A percentile compares a stretch with the other conserved stretches of the same genome.
These are phyloP conservation scores for Anethum foeniculum DNA, from an alignment of 140 eudicot genomes.

Conservation along the genomic window DNA sequence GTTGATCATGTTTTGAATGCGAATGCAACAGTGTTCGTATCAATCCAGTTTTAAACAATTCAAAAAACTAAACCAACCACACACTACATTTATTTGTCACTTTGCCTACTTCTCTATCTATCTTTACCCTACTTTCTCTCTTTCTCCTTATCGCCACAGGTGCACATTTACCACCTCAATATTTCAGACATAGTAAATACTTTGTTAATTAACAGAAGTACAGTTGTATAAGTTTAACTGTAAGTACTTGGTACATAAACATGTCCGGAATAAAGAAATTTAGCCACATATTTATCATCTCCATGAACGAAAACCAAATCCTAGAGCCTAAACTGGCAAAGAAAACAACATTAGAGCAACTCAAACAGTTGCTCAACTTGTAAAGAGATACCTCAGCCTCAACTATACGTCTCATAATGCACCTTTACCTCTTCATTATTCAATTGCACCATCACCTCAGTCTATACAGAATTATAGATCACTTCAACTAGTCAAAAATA, in stretches of 20 bases:
- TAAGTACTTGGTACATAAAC: too few species aligned
- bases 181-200: too few species aligned
- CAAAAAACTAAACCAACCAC: not conserved
- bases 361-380: not conserved
- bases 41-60: not conserved
- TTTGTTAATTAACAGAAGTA: too few species aligned
- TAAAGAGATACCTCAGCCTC: not conserved
- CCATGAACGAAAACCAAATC: too few species aligned
- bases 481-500: not conserved
- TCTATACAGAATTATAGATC: not conserved
- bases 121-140: not conserved
- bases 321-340: too few species aligned
- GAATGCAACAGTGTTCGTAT: not conserved
- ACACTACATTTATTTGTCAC: not conserved
- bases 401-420: not conserved
- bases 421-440: not conserved
- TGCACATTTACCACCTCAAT: not conserved
- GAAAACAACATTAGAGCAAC: not conserved
- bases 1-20: not conserved
- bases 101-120: not conserved
- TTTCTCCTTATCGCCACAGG: not conserved
- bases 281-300: too few species aligned
- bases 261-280: too few species aligned
- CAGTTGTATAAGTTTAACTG: too few species aligned
- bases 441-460: not conserved